Percentiles rank a stretch among this genome's conserved stretches.
These are phyloP conservation scores for Wallacemonas sp. DNA, from an alignment of 208 protist genomes.

Conservation along the genomic window DNA sequence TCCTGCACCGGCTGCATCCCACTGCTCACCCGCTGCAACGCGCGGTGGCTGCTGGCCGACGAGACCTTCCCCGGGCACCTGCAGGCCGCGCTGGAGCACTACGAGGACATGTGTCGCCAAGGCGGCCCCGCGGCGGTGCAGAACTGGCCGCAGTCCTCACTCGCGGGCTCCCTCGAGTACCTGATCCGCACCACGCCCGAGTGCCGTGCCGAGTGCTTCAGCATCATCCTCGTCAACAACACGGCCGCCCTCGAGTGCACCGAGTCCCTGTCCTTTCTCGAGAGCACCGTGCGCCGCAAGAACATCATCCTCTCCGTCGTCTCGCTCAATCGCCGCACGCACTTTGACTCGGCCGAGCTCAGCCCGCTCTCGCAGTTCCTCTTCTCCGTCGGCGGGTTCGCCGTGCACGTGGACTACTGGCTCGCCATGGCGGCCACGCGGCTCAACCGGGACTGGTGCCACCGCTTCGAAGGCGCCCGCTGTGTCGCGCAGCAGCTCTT, in stretches of 20 bases:
- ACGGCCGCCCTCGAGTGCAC: slow-evolving; percentile 34
- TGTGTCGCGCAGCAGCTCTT: slow-evolving; percentile 89
- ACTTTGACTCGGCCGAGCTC: slow-evolving; percentile 60
- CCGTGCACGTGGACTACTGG: slow-evolving; percentile 82
- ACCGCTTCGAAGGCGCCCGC: slow-evolving; percentile 74
- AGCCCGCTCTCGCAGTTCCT: slow-evolving; percentile 76
- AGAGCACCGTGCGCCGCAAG: slow-evolving; percentile 77
- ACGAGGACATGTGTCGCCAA: slow-evolving; percentile 70
- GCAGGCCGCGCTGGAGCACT: slow-evolving; percentile 42
- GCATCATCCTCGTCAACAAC: slow-evolving; percentile 73
- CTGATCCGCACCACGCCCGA: slow-evolving; percentile 68
- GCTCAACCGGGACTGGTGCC: slow-evolving; percentile 83
- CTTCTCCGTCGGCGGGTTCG: slow-evolving; percentile 74
- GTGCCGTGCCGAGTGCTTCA: slow-evolving; percentile 60
- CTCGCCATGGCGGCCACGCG: slow-evolving; percentile 56
- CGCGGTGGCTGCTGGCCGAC: slow-evolving; percentile 48
- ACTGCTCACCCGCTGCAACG: slow-evolving; percentile 60
- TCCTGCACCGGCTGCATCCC: slow-evolving; percentile 34
- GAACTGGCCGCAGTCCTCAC: slow-evolving; percentile 60
- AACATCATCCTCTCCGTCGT: slow-evolving; percentile 86
- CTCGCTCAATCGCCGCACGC: slow-evolving; percentile 57
- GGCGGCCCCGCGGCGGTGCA: slow-evolving; percentile 18
- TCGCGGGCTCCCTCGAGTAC: slow-evolving; percentile 70
- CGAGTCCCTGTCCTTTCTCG: slow-evolving; percentile 59
- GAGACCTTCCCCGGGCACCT: slow-evolving; percentile 51